A percentile compares a stretch with the other conserved stretches of the same genome.
These are phyloP conservation scores for Rubroboletus satanas DNA, from an alignment of 768 basidiomycete species.

Conservation along the genomic window DNA sequence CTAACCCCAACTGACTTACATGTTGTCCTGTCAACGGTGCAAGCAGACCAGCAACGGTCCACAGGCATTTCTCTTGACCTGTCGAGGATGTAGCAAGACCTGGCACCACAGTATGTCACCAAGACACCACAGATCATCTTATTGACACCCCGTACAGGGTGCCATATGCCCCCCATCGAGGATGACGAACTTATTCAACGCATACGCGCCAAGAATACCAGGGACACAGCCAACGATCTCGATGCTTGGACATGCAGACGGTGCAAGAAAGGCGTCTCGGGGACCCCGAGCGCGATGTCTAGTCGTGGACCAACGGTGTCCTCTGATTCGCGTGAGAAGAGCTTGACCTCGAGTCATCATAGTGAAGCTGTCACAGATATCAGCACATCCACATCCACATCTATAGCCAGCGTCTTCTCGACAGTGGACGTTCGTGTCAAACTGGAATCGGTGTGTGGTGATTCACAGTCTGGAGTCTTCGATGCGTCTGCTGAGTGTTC, in stretches of 20 bases:
- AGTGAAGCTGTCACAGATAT: neutral
- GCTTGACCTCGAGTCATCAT: neutral
- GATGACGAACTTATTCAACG: constrained; percentile 24
- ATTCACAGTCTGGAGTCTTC: neutral
- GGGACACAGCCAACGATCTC: constrained; percentile 23
- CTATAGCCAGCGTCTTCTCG: neutral
- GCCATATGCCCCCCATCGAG: constrained; percentile 30
- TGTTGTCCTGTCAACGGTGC: constrained; percentile 25
- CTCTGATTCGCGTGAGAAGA: neutral
- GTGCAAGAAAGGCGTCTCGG: constrained; percentile 24
- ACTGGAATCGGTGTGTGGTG: constrained; percentile 9
- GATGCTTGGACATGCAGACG: constrained; percentile 29
- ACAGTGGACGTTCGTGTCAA: neutral
- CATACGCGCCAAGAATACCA: constrained; percentile 23
- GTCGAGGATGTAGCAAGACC: constrained; percentile 29
- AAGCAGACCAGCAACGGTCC: constrained; percentile 21
- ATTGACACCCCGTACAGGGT: constrained; percentile 20
- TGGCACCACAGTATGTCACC: constrained; percentile 34
- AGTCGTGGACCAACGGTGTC: constrained; percentile 9
- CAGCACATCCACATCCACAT: neutral
- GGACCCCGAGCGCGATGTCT: neutral
- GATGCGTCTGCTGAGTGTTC: constrained; percentile 3
- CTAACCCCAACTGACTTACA: constrained; percentile 20
- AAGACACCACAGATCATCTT: neutral
- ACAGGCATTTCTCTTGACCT: constrained; percentile 33